Evolutionary conservation across 2,329 filamentous ascomycete species (phyloP), one percentile per base, ranked within the genome.

Genomic region (Penicillium oxalicum): DNA sequence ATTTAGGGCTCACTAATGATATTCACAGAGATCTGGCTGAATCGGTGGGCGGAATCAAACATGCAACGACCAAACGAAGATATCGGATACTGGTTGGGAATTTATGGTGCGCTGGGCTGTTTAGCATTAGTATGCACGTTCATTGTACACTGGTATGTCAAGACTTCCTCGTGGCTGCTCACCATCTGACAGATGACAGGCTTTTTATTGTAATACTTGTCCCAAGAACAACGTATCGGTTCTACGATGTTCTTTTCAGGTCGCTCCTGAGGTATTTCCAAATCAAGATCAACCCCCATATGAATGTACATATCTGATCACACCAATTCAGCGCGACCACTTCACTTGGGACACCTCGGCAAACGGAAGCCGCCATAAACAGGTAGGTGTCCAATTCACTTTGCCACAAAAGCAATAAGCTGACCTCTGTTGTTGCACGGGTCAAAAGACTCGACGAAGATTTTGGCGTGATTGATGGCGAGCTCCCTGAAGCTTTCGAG

Each of bases 381-480:
- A 52, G 56, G 54, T 54, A 25, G n/a, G 6, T 4, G 12, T 12
- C 8, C 5, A 29, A 18, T 11, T 27, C 4, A 9, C 6, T n/a
- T 12, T 4, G n/a, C 9, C 7, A 11, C n/a, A 9, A 18, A 12
- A 18, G 0, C 18, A 12, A 3, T 0, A 12, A 38, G 27, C 29
- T 50, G 39, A 52, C 24, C 8, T 5, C 4, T 45, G 46, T 27
- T 40, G 18, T 13, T 11, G 24, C 18, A 3, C 25, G 29, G 11
- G 8, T 11, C 11, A 13, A 3, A 26, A 57, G 56, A 45, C 67
- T 68, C 44, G 65, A 61, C 37, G 61, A 67, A 40, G 65, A 68
- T 40, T 53, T 67, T 27, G 50, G 56, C n/a, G 40, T 67, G 33
- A 59, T 67, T 26, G 64, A 66, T 40, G 53, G 48, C 3, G 57